phyloP scores from a whole-genome alignment of 2,329 filamentous ascomycete species.

The Cytospora piceicola region DNA sequence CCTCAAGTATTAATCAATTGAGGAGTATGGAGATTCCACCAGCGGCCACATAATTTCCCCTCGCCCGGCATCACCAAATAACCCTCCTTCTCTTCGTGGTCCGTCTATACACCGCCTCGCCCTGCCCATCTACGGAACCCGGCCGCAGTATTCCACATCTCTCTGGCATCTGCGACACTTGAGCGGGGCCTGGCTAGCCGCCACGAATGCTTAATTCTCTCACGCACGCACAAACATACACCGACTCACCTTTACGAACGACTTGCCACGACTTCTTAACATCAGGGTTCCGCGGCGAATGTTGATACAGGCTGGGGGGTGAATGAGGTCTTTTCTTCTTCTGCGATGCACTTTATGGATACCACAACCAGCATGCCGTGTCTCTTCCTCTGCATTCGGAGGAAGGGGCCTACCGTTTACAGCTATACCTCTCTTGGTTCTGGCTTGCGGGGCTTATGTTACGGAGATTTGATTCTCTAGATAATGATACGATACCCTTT shows the following conservation, averaged over 20 bases:
- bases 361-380: conserved; percentile 25
- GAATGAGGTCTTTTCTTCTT: not conserved
- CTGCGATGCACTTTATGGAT: conserved; percentile 18
- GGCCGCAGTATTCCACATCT: not conserved
- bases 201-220: not conserved
- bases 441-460: conserved; percentile 19
- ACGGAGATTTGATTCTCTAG: conserved; percentile 23
- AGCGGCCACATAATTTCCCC: not conserved
- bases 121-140: not conserved
- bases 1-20: conserved; percentile 71
- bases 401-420: not conserved
- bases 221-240: not conserved
- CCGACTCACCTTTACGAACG: not conserved
- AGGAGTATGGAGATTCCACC: not conserved
- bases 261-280: conserved; percentile 9
- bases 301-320: not conserved
- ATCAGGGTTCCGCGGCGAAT: not conserved
- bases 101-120: not conserved
- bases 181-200: not conserved
- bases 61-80: not conserved
- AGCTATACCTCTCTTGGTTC: conserved; percentile 8
- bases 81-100: not conserved
- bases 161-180: not conserved
- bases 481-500: conserved; percentile 31
- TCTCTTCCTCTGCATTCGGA: conserved; percentile 10